Base-by-base conservation (phyloP, 495 filamentous ascomycete genomes). In the Cudoniella acicularis region DNA sequence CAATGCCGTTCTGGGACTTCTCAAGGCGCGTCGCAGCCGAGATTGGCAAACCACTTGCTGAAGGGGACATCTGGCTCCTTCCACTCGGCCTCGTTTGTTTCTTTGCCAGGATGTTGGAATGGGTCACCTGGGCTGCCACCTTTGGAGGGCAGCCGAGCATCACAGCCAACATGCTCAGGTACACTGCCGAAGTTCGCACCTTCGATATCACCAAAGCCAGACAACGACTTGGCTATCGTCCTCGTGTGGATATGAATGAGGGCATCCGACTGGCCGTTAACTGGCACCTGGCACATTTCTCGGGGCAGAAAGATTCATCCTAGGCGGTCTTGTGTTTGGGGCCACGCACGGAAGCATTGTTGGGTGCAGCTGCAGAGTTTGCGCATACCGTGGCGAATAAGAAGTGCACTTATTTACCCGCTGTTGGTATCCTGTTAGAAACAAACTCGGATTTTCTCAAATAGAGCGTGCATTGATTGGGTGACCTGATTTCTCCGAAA, bases 1-100 rank as follows among this genome's bases (percentile, higher is more conserved):
- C 93, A 1, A 77, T 94, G 23, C 95, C 94, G 69, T 97, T 97
- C 78, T 98, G 92, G 92, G 93, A 98, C 67, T 87, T 93, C 66
- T 81, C 85, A 41, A 86, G 89, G 41, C 77, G 81, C 25, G 81
- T 92, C 13, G 17, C 10, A 6, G 23, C 26, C 9, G 24, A 24
- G 17, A n/a, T 13, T 4, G 21, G 16, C 10, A 10, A 46, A 10
- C 41, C n/a, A 18, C 11, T 26, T 13, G 10, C 2, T 2, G 41
- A 46, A 1, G 40, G 18, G 21, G 20, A 56, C 2, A 47, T 48
- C 17, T 26, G 42, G 54, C 13, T 27, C 10, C 6, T 56, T 6
- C 40, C 36, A 10, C 16, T 10, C 18, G 9, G 18, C 17, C 1
- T 47, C 10, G 40, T 6, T n/a, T 18, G 3, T 23, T 20, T 23